Evolutionary conservation across 495 filamentous ascomycete genomes (phyloP), one percentile per base, ranked within the genome.

Genomic region (Friedmanniomyces endolithicus): DNA sequence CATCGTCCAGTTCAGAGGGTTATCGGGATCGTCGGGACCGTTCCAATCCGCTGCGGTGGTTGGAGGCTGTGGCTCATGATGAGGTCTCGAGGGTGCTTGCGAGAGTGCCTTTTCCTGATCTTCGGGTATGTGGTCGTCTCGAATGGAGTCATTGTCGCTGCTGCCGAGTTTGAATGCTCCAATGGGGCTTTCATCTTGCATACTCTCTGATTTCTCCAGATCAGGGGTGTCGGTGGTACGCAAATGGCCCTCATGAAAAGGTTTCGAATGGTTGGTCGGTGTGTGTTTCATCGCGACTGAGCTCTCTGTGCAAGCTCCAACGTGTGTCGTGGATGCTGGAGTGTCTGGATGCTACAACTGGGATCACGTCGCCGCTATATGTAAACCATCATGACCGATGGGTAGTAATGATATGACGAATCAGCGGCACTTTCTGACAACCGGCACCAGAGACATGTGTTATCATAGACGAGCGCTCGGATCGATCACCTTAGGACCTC

Each of bases 1-100:
- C 11, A 68, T 23, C 1, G 57, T 51, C 71, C 71, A 74, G 49
- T 71, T 73, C 24, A 52, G 35, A 16, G 71, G 68, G 50, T 74
- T 72, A 16, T 64, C 67, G 11, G 66, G 64, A 49, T 74, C 71
- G 48, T 66, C 49, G 14, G 65, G 63, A 2, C 66, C 66, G 17
- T 53, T 60, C 69, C 69, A 71, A 55, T 71, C 65, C 37, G 56
- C 55, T 2, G 56, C 62, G 1, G 49, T 52, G 33, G 29, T 50
- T 6, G 37, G 37, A 16, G 37, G 12, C 2, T 4, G 37, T 16
- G 12, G 37, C 17, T 41, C 37, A n/a, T 41, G 37, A 19, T 41
- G 37, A 41, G 37, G 12, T 47, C 23, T 25, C 22, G 44, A 3
- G 3, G 11, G 11, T 22, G 8, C 6, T 47, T 2, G 20, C 44